These are phyloP conservation scores for Elsinoe fawcettii DNA, from an alignment of 2,329 filamentous ascomycete genomes.

Conservation along the genomic window DNA sequence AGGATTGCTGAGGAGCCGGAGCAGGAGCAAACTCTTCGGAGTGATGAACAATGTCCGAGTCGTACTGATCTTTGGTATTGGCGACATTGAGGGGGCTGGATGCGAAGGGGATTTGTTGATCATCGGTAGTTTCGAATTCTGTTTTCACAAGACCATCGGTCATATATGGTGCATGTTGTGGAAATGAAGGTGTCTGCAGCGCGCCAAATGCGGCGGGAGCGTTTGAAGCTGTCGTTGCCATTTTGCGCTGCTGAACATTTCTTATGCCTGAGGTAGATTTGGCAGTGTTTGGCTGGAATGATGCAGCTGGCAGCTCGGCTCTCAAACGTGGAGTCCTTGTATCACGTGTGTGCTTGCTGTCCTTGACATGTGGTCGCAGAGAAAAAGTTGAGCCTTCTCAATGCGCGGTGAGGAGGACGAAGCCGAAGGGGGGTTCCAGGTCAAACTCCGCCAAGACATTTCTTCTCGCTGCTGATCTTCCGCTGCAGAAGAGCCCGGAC, in stretches of 20 bases:
- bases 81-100: slow-evolving; percentile 10
- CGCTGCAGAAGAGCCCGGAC: background rate
- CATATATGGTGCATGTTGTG: slow-evolving; percentile 13
- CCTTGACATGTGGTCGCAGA: slow-evolving; percentile 4
- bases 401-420: slow-evolving; percentile 10
- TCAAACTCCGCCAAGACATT: background rate
- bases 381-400: background rate
- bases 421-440: background rate
- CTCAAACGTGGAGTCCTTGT: background rate
- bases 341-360: background rate
- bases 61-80: background rate
- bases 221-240: slow-evolving; percentile 20
- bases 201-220: slow-evolving; percentile 15
- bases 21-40: slow-evolving; percentile 11
- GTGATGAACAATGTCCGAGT: slow-evolving; percentile 1
- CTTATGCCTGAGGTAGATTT: background rate
- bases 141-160: slow-evolving; percentile 12
- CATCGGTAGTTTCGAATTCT: slow-evolving; percentile 9
- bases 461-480: slow-evolving; percentile 7
- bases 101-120: background rate
- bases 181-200: slow-evolving; percentile 16
- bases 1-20: background rate
- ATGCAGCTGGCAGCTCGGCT: background rate
- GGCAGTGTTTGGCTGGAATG: background rate
- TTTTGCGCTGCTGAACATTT: slow-evolving; percentile 18